phyloP scores from a whole-genome alignment of 805 yeast species.

The Metschnikowia lunata region DNA sequence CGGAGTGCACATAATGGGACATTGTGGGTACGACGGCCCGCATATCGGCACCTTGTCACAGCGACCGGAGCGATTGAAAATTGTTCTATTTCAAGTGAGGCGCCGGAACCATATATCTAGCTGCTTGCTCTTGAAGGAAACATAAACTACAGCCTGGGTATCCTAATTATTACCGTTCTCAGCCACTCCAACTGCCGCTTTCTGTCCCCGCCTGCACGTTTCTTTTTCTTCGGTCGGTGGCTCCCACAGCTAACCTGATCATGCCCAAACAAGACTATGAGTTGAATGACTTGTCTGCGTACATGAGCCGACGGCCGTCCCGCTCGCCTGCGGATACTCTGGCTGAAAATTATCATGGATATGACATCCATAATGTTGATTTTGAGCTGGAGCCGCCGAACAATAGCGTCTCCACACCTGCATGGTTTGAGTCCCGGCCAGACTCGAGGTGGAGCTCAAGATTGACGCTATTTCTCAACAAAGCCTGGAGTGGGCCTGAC shows the following conservation, averaged over 20 bases:
- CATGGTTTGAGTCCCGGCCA: not conserved
- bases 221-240: not conserved
- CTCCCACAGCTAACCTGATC: too few relatives aligned
- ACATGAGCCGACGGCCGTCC: not conserved
- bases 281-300: conserved; percentile 1
- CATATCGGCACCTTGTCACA: not conserved
- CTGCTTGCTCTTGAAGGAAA: not conserved
- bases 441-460: not conserved
- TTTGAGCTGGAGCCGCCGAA: not conserved
- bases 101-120: not conserved
- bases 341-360: not conserved
- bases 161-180: not conserved
- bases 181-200: not conserved
- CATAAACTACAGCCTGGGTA: not conserved
- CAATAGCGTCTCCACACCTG: not conserved
- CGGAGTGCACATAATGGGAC: not conserved
- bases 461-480: not conserved
- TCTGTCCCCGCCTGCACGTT: not conserved
- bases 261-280: conserved; percentile 3
- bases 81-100: not conserved
- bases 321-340: not conserved
- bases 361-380: not conserved
- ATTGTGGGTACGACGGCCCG: not conserved
- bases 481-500: conserved; percentile 55
- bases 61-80: not conserved